These are phyloP conservation scores for Hura crepitans DNA, from an alignment of 441 rosid genomes.

Conservation along the genomic window DNA sequence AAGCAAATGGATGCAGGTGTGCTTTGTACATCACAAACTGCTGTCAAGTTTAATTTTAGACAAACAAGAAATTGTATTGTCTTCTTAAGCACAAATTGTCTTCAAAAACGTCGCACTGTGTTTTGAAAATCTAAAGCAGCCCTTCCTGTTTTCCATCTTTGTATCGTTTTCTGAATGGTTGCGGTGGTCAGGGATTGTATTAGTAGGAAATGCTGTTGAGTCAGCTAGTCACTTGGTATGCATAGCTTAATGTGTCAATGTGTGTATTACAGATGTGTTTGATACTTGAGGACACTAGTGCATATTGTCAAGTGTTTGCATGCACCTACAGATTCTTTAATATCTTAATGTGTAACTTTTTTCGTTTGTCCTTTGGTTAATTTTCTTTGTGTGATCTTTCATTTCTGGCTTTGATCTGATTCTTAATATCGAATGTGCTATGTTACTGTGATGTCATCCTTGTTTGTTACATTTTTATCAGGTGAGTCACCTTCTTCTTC, in stretches of 20 bases:
- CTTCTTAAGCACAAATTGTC: not conserved
- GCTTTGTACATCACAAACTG: not conserved
- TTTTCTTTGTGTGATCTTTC: too few species aligned
- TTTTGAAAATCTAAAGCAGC: not conserved
- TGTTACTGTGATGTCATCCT: constrained; percentile 23
- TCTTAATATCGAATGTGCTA: constrained; percentile 4
- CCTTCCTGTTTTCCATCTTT: not conserved
- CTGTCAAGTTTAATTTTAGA: not conserved
- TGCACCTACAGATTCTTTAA: not conserved
- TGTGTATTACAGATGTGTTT: not conserved
- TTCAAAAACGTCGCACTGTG: not conserved
- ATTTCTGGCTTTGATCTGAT: too few species aligned
- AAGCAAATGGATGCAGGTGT: not conserved
- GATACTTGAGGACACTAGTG: constrained; percentile 1
- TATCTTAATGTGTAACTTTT: not conserved
- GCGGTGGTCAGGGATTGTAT: not conserved
- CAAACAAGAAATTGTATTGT: not conserved
- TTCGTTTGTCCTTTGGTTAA: not conserved
- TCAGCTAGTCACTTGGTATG: not conserved
- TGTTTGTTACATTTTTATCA: constrained; percentile 30
- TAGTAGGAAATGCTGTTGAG: not conserved
- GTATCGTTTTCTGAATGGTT: not conserved
- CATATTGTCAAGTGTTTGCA: not conserved
- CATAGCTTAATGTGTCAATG: not conserved
- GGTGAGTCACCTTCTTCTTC: constrained; percentile 99